Conservation (phyloP, 371 early-diverging fungal species). For the Gilbertella persicaria region DNA sequence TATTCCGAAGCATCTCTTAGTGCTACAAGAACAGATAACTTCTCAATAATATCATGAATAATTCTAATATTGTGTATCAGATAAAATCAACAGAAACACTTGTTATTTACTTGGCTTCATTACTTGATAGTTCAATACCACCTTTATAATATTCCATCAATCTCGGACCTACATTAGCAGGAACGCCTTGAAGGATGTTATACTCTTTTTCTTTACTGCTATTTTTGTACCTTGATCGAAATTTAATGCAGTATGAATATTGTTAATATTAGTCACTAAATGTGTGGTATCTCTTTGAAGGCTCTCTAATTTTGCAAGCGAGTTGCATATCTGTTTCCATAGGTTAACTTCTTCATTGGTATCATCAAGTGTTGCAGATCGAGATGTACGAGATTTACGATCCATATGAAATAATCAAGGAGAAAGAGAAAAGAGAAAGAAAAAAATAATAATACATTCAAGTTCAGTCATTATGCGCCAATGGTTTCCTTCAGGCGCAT, state of each 20-base stretch:
- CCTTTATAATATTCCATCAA: slow-evolving; percentile 41
- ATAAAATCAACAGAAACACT: neutral
- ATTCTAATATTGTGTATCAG: slow-evolving; percentile 27
- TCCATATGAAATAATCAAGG: slow-evolving; percentile 28
- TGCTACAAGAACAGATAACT: slow-evolving; percentile 54
- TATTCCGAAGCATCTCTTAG: slow-evolving; percentile 56
- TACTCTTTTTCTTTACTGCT: neutral
- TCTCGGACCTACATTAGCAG: slow-evolving; percentile 22
- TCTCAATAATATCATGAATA: slow-evolving; percentile 58
- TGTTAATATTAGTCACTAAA: slow-evolving; percentile 45
- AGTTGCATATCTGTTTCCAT: slow-evolving; percentile 58
- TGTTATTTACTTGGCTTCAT: slow-evolving; percentile 39
- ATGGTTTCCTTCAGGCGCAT: no score
- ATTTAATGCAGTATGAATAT: slow-evolving; percentile 35
- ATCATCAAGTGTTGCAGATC: slow-evolving; percentile 53
- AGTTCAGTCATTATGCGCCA: no score
- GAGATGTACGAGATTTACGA: slow-evolving; percentile 53
- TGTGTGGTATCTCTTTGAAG: slow-evolving; percentile 48
- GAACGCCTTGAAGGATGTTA: slow-evolving; percentile 25
- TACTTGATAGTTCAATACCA: slow-evolving; percentile 42
- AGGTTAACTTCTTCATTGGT: slow-evolving; percentile 54
- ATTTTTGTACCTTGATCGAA: slow-evolving; percentile 46
- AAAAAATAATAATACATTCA: no score
- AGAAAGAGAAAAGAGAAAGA: neutral
- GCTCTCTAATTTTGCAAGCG: slow-evolving; percentile 47